A percentile compares a stretch with the other conserved stretches of the same genome.
Evolutionary conservation across 2,329 filamentous ascomycete genomes (phyloP).

Genomic region (Seiridium unicorne): DNA sequence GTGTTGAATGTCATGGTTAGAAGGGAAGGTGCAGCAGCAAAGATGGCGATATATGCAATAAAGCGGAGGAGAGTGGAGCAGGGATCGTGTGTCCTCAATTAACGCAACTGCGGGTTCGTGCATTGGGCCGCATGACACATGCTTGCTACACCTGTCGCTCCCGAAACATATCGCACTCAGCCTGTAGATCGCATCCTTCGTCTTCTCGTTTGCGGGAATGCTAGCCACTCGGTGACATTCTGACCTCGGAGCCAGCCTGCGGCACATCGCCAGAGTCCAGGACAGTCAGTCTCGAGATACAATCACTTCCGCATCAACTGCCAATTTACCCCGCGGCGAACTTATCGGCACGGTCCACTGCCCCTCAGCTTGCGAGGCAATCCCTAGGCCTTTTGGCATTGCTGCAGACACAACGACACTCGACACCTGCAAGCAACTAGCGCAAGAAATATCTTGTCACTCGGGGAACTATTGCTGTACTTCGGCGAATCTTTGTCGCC

Average conservation of each 20-base stretch:
- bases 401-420: not conserved
- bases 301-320: not conserved
- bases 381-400: not conserved
- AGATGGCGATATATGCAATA: not conserved
- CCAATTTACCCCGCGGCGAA: slow-evolving; percentile 8
- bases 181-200: not conserved
- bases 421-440: too few relatives aligned
- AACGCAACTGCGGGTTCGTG: slow-evolving; percentile 5
- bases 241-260: too few relatives aligned
- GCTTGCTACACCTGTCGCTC: not conserved
- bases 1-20: too few relatives aligned
- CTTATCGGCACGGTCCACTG: slow-evolving; percentile 8
- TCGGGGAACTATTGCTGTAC: not conserved
- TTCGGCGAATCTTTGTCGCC: too few relatives aligned
- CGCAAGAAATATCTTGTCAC: not conserved
- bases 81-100: not conserved
- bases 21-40: too few relatives aligned
- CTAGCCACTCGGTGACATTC: too few relatives aligned
- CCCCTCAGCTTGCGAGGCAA: not conserved
- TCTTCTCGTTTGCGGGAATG: not conserved
- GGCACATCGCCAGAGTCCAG: not conserved
- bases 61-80: not conserved
- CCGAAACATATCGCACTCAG: not conserved
- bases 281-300: not conserved
- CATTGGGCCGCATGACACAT: slow-evolving; percentile 6